Base-by-base conservation (phyloP, 805 yeast genomes). In the Kazachstania viticola region DNA sequence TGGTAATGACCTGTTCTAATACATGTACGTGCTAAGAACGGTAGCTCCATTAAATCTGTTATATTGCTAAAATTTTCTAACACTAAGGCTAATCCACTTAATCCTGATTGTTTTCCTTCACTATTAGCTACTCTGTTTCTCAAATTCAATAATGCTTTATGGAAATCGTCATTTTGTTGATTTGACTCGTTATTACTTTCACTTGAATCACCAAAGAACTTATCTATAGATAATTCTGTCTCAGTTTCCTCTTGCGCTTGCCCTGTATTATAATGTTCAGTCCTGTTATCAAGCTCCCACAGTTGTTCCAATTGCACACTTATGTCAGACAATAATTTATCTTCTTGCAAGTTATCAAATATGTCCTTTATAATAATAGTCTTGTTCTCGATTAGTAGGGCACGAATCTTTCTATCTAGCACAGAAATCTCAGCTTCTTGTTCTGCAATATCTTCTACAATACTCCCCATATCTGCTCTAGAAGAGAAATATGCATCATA, bases 1-100 rank as follows among this genome's bases (percentile, higher is more conserved):
- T 84, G 79, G 49, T 87, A 91, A 47, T 80, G 81, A 0, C 95
- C 95, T 29, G 79, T 78, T 29, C 73, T 65, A 9, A 87, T 82
- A 55, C 96, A 83, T n/a, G 87, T 74, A 29, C 75, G 68, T 21
- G 88, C 75, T 29, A 88, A 54, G 2, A 93, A 68, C 1, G 98
- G 96, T 21, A 91, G 60, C 48, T 83, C 94, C 42, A 88, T 61
- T 8, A 87, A 67, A 45, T 82, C 94, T 38, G 79, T 68, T 9
- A 87, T 64, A 25, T 75, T 71, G 39, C 78, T 85, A 47, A 84
- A 68, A 42, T 79, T 77, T 29, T 67, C 65, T 26, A 75, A 57
- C 18, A 77, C 66, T 4, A 46, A 41, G 3, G 65, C 64, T 11
- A 58, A 43, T 32, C 48, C 49, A 18, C 17, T 21, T 3, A 18